Evolutionary conservation across 2,329 filamentous ascomycete genomes (phyloP).

Genomic region (Neodidymelliopsis sp.): DNA sequence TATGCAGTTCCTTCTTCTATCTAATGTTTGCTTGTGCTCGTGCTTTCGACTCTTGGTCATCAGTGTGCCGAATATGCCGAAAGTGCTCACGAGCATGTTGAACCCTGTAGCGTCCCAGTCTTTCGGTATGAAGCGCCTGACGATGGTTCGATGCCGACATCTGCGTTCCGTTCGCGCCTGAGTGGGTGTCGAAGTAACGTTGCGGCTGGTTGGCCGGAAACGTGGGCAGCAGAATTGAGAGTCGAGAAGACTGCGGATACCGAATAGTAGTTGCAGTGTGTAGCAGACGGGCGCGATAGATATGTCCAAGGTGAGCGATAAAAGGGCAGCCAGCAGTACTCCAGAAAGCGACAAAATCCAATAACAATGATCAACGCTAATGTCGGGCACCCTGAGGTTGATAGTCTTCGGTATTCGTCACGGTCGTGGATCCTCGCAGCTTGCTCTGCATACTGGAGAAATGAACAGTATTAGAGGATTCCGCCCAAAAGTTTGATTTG

Average conservation of each 20-base stretch:
- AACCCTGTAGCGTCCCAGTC: constrained; percentile 12
- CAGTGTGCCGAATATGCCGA: constrained; percentile 9
- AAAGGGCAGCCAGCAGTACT: constrained; percentile 16
- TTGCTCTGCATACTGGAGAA: constrained; percentile 36
- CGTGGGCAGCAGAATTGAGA: constrained; percentile 2
- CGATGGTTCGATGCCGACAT: constrained; percentile 8
- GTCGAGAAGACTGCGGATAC: constrained; percentile 39
- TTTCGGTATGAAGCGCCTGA: constrained; percentile 12
- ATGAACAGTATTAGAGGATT: constrained; percentile 17
- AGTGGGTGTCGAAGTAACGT: too few relatives aligned
- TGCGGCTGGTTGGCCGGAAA: too few relatives aligned
- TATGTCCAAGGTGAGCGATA: constrained; percentile 19
- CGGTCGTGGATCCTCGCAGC: constrained; percentile 45
- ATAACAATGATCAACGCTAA: constrained; percentile 50
- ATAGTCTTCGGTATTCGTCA: constrained; percentile 51
- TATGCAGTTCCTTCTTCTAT: constrained; percentile 18
- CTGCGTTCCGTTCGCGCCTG: constrained; percentile 2
- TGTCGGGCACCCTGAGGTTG: constrained; percentile 49
- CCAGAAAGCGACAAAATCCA: constrained; percentile 23
- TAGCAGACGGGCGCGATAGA: constrained; percentile 28
- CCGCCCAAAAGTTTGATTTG: constrained; percentile 17
- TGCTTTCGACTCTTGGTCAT: constrained; percentile 2
- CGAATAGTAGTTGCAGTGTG: constrained; percentile 40
- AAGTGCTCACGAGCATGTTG: constrained; percentile 14
- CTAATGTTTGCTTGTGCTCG: constrained; percentile 18